Percentiles rank a stretch among this genome's conserved stretches.
phyloP scores from a whole-genome alignment of 2,329 filamentous ascomycete genomes.

The Phaeosphaeria sp. region DNA sequence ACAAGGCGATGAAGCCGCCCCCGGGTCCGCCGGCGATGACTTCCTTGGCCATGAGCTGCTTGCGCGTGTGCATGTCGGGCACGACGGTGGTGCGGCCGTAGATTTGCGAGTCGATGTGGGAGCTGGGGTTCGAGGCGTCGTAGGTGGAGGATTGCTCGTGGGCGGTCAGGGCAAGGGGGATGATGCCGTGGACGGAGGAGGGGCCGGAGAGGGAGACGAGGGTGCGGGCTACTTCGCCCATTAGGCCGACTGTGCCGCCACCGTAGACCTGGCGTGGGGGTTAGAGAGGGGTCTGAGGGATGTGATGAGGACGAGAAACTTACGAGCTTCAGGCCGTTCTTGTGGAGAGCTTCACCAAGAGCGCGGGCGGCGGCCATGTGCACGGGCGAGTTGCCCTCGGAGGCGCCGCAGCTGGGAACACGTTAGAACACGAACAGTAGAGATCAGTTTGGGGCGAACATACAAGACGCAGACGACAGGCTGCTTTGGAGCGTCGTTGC shows the following conservation, averaged over 20 bases:
- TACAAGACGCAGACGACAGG: slow-evolving; percentile 89
- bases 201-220: slow-evolving; percentile 85
- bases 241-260: slow-evolving; percentile 90
- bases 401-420: slow-evolving; percentile 75
- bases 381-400: slow-evolving; percentile 71
- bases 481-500: slow-evolving; percentile 40
- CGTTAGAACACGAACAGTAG: slow-evolving; percentile 11
- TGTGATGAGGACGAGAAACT: neutral
- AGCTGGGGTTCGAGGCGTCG: slow-evolving; percentile 51
- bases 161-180: slow-evolving; percentile 82
- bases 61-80: slow-evolving; percentile 94
- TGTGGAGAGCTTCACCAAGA: slow-evolving; percentile 76
- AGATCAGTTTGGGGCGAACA: slow-evolving; percentile 28
- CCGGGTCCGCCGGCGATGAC: slow-evolving; percentile 83
- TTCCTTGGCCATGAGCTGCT: slow-evolving; percentile 89
- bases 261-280: slow-evolving; percentile 69
- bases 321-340: slow-evolving; percentile 76
- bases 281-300: neutral
- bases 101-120: slow-evolving; percentile 65
- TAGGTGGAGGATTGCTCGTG: slow-evolving; percentile 73
- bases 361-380: slow-evolving; percentile 80
- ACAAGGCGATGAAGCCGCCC: slow-evolving; percentile 86
- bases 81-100: slow-evolving; percentile 91
- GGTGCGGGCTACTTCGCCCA: slow-evolving; percentile 91
- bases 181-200: slow-evolving; percentile 86